Evolutionary conservation across 257 asterid species (phyloP), one percentile per base, ranked within the genome.

Genomic region (Lantana camara): DNA sequence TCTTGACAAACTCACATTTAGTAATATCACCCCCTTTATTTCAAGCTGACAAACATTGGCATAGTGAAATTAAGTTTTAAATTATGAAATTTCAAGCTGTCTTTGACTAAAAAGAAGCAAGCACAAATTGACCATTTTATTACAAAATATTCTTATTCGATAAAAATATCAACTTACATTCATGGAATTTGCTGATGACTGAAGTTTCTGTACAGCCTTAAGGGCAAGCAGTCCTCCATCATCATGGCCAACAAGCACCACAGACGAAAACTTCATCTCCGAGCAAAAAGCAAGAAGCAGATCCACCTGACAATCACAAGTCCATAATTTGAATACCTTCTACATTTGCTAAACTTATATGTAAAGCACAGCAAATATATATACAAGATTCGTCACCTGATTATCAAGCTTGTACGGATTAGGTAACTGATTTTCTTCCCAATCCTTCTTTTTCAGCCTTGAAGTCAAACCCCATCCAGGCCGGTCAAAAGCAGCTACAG

Each of bases 141-240:
- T n/a, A n/a, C n/a, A n/a, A n/a, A n/a, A n/a, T n/a, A n/a, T n/a
- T n/a, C n/a, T n/a, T n/a, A n/a, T n/a, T n/a, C n/a, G n/a, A n/a
- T n/a, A n/a, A n/a, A 27, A 27, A 2, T 27, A 27, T 27, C 32
- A 27, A 77, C 85, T 80, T 67, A 85, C 96, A 73, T 67, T 71
- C 51, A 66, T 53, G 21, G 77, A 78, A 69, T 74, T 79, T 45
- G 72, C 69, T 23, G 88, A 78, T 73, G 86, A 81, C 66, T 67
- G 85, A 61, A 82, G 71, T 70, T 77, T 87, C 73, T 90, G 83
- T 12, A 85, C 95, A 71, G 97, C 94, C 81, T 85, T 90, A 71
- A 90, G 70, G 53, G 91, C 95, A 73, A 90, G 97, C 60, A 90
- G 67, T 64, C 94, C 97, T 52, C 97, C 97, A 80, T 87, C 97